Evolutionary conservation across 2,329 filamentous ascomycete species (phyloP).

Genomic region (Ascochyta pisi): DNA sequence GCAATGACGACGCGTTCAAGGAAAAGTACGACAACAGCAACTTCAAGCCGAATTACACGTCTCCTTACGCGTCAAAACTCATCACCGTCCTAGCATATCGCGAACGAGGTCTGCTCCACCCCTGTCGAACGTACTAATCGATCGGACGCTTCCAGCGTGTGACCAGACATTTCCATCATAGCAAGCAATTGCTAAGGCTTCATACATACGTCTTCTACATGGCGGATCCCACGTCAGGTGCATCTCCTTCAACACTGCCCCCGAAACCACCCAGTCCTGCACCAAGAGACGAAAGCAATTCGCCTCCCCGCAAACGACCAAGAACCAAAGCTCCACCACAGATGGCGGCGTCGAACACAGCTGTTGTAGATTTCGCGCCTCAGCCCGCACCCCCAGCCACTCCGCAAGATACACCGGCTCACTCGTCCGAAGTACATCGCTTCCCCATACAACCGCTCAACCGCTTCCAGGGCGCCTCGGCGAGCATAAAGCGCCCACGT

Average conservation of each 20-base stretch:
- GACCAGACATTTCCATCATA: not conserved
- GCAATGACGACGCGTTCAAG: not conserved
- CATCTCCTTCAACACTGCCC: slow-evolving; percentile 4
- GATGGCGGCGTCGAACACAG: not conserved
- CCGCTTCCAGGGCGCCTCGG: slow-evolving; percentile 43
- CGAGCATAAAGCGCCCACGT: slow-evolving; percentile 56
- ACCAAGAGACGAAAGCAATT: slow-evolving; percentile 19
- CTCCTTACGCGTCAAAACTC: not conserved
- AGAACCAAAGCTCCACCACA: slow-evolving; percentile 44
- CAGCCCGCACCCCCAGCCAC: not conserved
- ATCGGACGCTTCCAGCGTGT: too few species aligned
- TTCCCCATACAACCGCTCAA: slow-evolving; percentile 43
- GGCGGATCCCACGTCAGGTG: not conserved
- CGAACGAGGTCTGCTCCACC: not conserved
- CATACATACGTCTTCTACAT: not conserved
- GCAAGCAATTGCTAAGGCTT: not conserved
- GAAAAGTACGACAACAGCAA: not conserved
- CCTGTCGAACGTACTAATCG: too few species aligned
- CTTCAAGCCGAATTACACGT: not conserved
- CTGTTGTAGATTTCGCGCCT: not conserved
- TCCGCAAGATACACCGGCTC: not conserved
- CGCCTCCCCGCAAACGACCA: slow-evolving; percentile 40
- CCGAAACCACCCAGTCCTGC: slow-evolving; percentile 11
- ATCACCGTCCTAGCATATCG: not conserved
- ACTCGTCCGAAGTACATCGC: slow-evolving; percentile 16